Evolutionary conservation across 495 filamentous ascomycete species (phyloP), one percentile per base, ranked within the genome.

Genomic region (Diplogelasinospora grovesii): DNA sequence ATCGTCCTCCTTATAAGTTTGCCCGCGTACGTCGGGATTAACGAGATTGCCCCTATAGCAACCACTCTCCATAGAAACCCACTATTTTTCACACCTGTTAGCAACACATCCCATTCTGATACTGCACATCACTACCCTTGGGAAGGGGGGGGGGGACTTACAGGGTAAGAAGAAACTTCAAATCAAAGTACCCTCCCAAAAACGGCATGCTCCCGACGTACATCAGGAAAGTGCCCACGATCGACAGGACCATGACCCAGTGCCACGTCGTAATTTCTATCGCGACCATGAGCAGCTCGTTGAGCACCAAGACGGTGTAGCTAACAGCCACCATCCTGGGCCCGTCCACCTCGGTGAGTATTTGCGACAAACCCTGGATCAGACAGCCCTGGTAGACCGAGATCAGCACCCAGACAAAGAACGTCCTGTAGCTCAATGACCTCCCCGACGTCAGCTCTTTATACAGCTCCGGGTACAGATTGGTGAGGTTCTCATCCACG

Each of bases 191-290:
- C 22, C 71, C 78, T 3, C 84, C 84, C 36, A 99, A 60, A 45
- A 96, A 90, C 11, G 93, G 93, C 19, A 99, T 69, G 41, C 78
- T 86, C 9, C 77, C 86, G 5, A 93, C 69, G 54, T 87, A 99
- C 25, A 89, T 45, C 22, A 84, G 45, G 14, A 82, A 77, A 0
- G 93, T 99, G 2, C 87, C 89, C 3, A 95, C 43, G 36, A 96
- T 75, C 29, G 74, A 79, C 44, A 89, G 63, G 25, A 93, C 80
- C 92, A 97, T 99, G 43, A 94, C 74, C 30, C 81, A 80, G 57
- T 99, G 93, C 93, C 93, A 97, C 5, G 93, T 99, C 8, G 87
- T 95, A 51, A 99, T 82, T 50, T 95, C 86, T 28, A 90, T 81
- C 4, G 89, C 89, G 8, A 96, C 92, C 93, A 99, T 99, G 33